Conservation (phyloP, 2,329 filamentous ascomycete species). For the Mycocentrospora acerina region DNA sequence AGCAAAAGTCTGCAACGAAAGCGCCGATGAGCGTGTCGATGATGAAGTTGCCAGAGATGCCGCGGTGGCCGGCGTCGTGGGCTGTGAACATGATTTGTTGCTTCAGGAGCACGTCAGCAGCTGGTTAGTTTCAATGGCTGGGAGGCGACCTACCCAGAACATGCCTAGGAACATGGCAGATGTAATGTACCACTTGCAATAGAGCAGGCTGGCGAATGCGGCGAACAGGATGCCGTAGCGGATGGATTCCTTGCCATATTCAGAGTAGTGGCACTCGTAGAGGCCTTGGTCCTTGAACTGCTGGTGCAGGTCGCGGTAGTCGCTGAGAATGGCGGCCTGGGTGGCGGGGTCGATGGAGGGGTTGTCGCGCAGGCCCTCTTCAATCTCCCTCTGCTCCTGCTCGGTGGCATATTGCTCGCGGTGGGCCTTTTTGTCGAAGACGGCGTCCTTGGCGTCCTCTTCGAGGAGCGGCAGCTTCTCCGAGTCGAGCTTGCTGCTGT, state of each 20-base stretch:
- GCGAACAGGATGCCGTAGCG: constrained; percentile 57
- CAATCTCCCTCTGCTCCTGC: constrained; percentile 41
- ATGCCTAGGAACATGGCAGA: constrained; percentile 62
- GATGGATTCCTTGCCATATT: constrained; percentile 60
- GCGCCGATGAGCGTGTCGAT: constrained; percentile 62
- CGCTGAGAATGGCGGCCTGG: constrained; percentile 57
- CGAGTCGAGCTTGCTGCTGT: constrained; percentile 14
- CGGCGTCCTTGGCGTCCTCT: constrained; percentile 3
- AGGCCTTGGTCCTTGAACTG: constrained; percentile 57
- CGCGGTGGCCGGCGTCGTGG: constrained; percentile 65
- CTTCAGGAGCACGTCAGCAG: constrained; percentile 36
- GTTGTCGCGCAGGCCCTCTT: constrained; percentile 36
- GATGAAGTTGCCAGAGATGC: constrained; percentile 62
- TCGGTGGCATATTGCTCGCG: constrained; percentile 36
- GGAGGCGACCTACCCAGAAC: constrained; percentile 54
- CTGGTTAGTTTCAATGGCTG: constrained; percentile 1
- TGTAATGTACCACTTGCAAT: constrained; percentile 57
- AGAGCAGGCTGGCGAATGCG: constrained; percentile 50
- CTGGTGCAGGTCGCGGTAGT: constrained; percentile 60
- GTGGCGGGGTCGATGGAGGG: constrained; percentile 58
- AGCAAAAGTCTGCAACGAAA: constrained; percentile 66
- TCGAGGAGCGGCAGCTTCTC: constrained; percentile 26
- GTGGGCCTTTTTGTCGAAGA: constrained; percentile 19
- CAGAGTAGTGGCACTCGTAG: constrained; percentile 60
- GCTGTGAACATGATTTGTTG: constrained; percentile 70